phyloP scores from a whole-genome alignment of 768 basidiomycete genomes.

The Termitomyces sp. region DNA sequence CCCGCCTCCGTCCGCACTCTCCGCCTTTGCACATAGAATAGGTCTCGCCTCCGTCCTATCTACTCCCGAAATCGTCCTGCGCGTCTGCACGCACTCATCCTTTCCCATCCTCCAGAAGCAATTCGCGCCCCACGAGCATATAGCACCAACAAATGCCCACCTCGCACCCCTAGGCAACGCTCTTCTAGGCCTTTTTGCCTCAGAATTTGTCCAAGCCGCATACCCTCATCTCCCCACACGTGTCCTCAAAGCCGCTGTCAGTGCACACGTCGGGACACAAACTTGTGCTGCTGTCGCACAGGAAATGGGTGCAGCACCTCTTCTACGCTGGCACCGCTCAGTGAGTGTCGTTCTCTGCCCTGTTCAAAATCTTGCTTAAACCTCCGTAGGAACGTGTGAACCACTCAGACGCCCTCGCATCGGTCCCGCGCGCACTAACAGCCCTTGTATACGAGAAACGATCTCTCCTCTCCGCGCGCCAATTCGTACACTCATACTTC shows the following conservation, averaged over 20 bases:
- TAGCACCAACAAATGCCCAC: conserved; percentile 67
- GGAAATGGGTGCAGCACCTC: conserved; percentile 75
- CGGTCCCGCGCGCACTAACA: conserved; percentile 81
- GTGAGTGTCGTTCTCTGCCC: conserved; percentile 37
- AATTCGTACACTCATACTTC: conserved; percentile 89
- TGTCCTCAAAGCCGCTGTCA: conserved; percentile 87
- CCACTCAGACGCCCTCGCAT: conserved; percentile 85
- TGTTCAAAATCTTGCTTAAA: neutral
- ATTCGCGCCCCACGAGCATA: conserved; percentile 51
- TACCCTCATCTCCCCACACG: conserved; percentile 92
- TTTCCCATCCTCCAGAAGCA: conserved; percentile 52
- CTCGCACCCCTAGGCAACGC: conserved; percentile 80
- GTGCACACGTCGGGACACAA: conserved; percentile 85
- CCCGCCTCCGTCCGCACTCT: conserved; percentile 64
- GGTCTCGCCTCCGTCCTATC: conserved; percentile 60
- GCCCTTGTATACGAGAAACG: conserved; percentile 87
- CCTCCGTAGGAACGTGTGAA: conserved; percentile 47
- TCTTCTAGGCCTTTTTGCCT: conserved; percentile 84
- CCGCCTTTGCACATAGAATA: conserved; percentile 74
- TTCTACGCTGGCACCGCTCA: conserved; percentile 79
- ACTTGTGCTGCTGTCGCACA: conserved; percentile 83
- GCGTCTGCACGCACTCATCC: conserved; percentile 80
- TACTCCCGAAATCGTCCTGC: conserved; percentile 53
- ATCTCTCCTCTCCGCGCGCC: conserved; percentile 81
- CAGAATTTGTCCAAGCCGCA: conserved; percentile 74